Base-by-base conservation (phyloP, 306 rosid species). In the Casuarina cunninghamiana region DNA sequence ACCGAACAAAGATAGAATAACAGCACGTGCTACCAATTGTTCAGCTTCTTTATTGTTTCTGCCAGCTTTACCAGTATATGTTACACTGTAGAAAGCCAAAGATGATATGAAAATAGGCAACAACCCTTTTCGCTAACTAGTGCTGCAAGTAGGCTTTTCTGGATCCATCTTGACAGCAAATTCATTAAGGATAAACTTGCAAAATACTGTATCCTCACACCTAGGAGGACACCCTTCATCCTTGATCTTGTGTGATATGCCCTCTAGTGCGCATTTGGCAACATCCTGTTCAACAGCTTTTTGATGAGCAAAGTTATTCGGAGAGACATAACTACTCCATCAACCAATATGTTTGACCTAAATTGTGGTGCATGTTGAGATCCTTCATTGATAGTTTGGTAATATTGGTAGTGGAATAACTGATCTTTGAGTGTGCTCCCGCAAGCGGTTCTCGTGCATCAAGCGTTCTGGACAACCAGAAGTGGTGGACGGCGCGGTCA, bases 281-380 rank as follows among this genome's bases (percentile, higher is more conserved):
- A 26, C 91, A 2, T 86, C 88, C 2, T 91, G 87, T 16, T 90
- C 94, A 2, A 93, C 91, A 0, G 79, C 84, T 80, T 76, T 87
- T 38, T 83, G 68, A 0, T 57, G 72, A 1, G 54, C 0, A 69
- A 82, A 91, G 4, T 83, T 74, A 41, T 53, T 62, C 2, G 80
- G 37, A 1, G 89, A 77, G n/a, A 86, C 77, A 53, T 76, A 86
- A 12, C 1, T 2, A 5, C 75, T 38, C 83, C 94, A 43, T 75
- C 84, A 5, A 88, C 88, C 37, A 7, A 15, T 38, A 90, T 91
- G 0, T 77, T 80, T 5, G 90, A 79, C 65, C 89, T 79, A 72
- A 65, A 88, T 37, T 3, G 54, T 0, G 89, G 89, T 10, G 35
- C 41, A 76, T 84, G 80, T 0, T 0, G 15, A 50, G 1, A 0